Evolutionary conservation across 139 green algal species (phyloP), one percentile per base, ranked within the genome.

Genomic region (Edaphochlamys debaryana): DNA sequence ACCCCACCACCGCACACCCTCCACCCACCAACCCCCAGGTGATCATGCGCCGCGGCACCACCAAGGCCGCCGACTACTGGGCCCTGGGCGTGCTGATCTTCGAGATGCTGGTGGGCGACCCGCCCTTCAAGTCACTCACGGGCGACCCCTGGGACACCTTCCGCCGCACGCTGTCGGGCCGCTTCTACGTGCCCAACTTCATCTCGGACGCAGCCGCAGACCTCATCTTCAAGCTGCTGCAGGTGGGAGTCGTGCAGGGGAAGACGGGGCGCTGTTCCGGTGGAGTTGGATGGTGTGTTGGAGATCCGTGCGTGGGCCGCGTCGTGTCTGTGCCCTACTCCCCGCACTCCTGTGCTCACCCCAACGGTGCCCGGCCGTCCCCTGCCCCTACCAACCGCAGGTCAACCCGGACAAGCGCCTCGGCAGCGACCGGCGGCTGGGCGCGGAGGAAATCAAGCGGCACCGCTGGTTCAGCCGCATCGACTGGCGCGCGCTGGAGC

Each of bases 81-180:
- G 92, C 92, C 50, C 85, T 98, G 40, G 95, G 95, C 1, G 92
- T 98, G 69, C 89, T 98, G 2, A 92, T 96, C 36, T 98, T 94
- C 69, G 95, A 98, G 86, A 94, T 98, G 92, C 87, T 96, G 62
- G 86, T 93, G 25, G 92, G 92, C 0, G 90, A 95, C 67, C 91
- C 95, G 70, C 94, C 94, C 58, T 98, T 97, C 89, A 94, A 94
- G 82, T 88, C 68, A n/a, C 63, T 93, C 2, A 93, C 88, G 50
- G 84, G 79, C 29, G 93, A 95, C 62, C 92, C 90, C 6, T 95
- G 93, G 94, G 92, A 96, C 85, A 95, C 93, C 30, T 95, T 94
- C 89, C 76, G 93, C 15, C 86, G 88, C n/a, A 93, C 90, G 9
- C 82, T 96, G 79, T 93, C 90, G 4, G 93, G 91, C 37, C 90